Evolutionary conservation across 2,329 filamentous ascomycete genomes (phyloP).

Genomic region (Ophiocordyceps camponoti-floridani): DNA sequence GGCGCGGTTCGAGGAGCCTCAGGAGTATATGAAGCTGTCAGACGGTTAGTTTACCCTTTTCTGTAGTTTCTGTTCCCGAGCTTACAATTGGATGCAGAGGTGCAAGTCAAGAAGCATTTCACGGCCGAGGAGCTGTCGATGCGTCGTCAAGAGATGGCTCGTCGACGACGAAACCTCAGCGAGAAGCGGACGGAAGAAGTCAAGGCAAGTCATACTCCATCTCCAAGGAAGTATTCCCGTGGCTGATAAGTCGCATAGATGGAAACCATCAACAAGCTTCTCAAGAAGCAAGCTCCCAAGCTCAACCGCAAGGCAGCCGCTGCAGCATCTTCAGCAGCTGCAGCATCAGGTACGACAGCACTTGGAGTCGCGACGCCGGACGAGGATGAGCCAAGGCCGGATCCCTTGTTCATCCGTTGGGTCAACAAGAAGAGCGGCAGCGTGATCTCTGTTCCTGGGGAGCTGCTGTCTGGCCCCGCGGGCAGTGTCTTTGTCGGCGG

Average conservation of each 20-base stretch:
- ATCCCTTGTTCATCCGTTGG: constrained; percentile 51
- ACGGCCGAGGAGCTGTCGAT: constrained; percentile 44
- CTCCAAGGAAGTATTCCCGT: background rate
- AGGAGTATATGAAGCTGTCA: constrained; percentile 40
- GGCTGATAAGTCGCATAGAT: constrained; percentile 33
- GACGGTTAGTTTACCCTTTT: constrained; percentile 25
- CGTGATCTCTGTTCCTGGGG: constrained; percentile 44
- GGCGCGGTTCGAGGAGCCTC: constrained; percentile 35
- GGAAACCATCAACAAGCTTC: constrained; percentile 80
- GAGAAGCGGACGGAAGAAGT: constrained; percentile 48
- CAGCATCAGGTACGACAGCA: background rate
- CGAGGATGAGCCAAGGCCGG: constrained; percentile 27
- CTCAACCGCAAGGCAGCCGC: constrained; percentile 35
- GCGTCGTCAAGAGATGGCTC: constrained; percentile 44
- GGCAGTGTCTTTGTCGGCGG: constrained; percentile 36
- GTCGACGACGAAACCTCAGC: constrained; percentile 41
- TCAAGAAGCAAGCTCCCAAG: constrained; percentile 73
- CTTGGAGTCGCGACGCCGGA: constrained; percentile 29
- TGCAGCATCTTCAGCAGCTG: constrained; percentile 8
- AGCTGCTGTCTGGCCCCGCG: constrained; percentile 45
- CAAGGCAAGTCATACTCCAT: constrained; percentile 24
- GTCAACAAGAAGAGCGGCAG: constrained; percentile 48
- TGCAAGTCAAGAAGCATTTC: constrained; percentile 44
- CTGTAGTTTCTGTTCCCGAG: background rate
- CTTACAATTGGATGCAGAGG: constrained; percentile 24